These are phyloP conservation scores for Hanseniaspora valbyensis DNA, from an alignment of 805 yeast genomes.

Conservation along the genomic window DNA sequence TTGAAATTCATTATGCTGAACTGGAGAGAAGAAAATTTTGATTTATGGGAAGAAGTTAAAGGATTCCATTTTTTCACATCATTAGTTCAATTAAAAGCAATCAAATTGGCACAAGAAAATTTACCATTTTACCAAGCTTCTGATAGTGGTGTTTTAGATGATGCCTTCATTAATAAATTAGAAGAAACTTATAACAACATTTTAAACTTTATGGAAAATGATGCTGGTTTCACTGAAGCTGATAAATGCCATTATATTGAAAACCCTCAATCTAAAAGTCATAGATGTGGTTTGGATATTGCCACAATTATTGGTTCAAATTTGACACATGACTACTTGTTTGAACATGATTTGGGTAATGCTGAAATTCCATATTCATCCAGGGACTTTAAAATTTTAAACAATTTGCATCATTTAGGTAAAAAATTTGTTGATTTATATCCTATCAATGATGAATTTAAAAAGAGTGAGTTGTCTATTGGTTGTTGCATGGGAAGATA, in stretches of 20 bases:
- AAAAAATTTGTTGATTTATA: slow-evolving; percentile 62
- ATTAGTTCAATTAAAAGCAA: slow-evolving; percentile 59
- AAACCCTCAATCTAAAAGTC: slow-evolving; percentile 42
- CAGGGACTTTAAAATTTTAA: slow-evolving; percentile 45
- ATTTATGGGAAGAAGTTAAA: slow-evolving; percentile 83
- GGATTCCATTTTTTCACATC: slow-evolving; percentile 72
- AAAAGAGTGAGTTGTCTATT: slow-evolving; percentile 31
- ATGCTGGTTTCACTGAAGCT: slow-evolving; percentile 31
- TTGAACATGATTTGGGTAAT: slow-evolving; percentile 28
- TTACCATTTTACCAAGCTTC: slow-evolving; percentile 21
- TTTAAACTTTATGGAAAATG: slow-evolving; percentile 23
- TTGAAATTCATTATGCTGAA: slow-evolving; percentile 47
- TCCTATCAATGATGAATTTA: slow-evolving; percentile 52
- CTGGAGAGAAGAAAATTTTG: slow-evolving; percentile 66
- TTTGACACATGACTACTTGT: slow-evolving; percentile 30
- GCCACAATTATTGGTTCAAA: slow-evolving; percentile 47
- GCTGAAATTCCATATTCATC: slow-evolving; percentile 50
- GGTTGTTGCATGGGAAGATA: slow-evolving; percentile 76
- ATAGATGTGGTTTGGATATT: slow-evolving; percentile 65
- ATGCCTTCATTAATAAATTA: slow-evolving; percentile 20
- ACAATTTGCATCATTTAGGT: slow-evolving; percentile 52
- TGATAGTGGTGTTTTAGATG: neutral
- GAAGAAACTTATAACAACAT: slow-evolving; percentile 22
- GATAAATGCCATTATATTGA: slow-evolving; percentile 52
- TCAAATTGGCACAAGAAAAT: slow-evolving; percentile 44